phyloP scores from a whole-genome alignment of 75 land plant species.

The Pinus tabuliformis region DNA sequence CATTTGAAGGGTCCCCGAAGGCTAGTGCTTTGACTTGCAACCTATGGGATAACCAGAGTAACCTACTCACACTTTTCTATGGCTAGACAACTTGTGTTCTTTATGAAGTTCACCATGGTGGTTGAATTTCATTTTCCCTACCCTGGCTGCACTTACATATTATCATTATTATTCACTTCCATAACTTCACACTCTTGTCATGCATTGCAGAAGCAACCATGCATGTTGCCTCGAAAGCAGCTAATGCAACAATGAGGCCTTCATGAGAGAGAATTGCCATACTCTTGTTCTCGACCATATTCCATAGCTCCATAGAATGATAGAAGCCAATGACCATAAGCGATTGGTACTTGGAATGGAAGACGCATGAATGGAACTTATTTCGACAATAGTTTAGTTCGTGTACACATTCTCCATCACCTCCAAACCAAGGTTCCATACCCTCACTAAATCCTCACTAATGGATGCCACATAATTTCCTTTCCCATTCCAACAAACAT shows the following conservation, averaged over 20 bases:
- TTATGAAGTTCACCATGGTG: too few species aligned
- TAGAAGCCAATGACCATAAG: constrained; percentile 55
- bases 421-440: constrained; percentile 25
- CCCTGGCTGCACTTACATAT: too few species aligned
- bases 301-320: constrained; percentile 77
- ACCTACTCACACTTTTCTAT: too few species aligned
- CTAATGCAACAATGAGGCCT: constrained; percentile 82
- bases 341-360: constrained; percentile 42
- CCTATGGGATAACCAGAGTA: too few species aligned
- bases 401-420: constrained; percentile 27
- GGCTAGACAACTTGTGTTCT: too few species aligned
- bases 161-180: constrained; percentile 46
- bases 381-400: constrained; percentile 49
- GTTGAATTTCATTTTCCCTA: too few species aligned
- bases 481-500: constrained; percentile 29
- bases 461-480: constrained; percentile 29
- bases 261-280: constrained; percentile 73
- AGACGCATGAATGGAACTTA: constrained; percentile 54
- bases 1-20: too few species aligned
- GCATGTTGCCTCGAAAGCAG: constrained; percentile 65
- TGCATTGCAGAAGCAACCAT: constrained; percentile 93
- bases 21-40: too few species aligned
- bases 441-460: constrained; percentile 30
- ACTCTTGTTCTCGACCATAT: constrained; percentile 66
- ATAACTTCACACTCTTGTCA: constrained; percentile 81